phyloP scores from a whole-genome alignment of 306 rosid species.

The Cicer judaicum region DNA sequence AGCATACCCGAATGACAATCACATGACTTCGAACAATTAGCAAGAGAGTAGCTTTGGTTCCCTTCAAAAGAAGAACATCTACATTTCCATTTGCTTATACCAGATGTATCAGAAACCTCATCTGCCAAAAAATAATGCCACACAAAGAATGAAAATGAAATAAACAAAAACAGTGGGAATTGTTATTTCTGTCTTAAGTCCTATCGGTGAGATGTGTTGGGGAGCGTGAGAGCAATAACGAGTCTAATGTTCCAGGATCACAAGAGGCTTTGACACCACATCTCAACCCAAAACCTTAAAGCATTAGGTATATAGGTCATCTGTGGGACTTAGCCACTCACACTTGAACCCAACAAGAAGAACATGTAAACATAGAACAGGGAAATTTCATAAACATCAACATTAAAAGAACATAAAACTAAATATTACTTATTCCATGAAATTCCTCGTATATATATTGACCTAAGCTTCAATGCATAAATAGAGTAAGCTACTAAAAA shows the following conservation, averaged over 20 bases:
- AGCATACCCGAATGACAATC: slow-evolving; percentile 74
- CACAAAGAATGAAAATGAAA: not conserved
- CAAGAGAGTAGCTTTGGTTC: slow-evolving; percentile 56
- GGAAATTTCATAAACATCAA: slow-evolving; percentile 20
- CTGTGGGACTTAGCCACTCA: too few relatives aligned
- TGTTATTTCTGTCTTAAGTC: not conserved
- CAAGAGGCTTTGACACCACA: too few relatives aligned
- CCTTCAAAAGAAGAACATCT: slow-evolving; percentile 67
- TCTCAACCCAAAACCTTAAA: too few relatives aligned
- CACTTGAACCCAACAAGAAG: too few relatives aligned
- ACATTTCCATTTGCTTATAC: slow-evolving; percentile 75
- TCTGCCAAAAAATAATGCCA: slow-evolving; percentile 54
- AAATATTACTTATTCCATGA: not conserved
- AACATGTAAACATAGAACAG: slow-evolving; percentile 4
- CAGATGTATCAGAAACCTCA: slow-evolving; percentile 56
- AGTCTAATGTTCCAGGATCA: too few relatives aligned
- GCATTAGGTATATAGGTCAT: too few relatives aligned
- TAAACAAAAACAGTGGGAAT: not conserved
- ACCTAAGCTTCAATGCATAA: not conserved
- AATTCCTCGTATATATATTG: not conserved
- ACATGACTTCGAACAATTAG: slow-evolving; percentile 86
- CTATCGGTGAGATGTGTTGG: not conserved
- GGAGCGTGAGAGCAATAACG: too few relatives aligned
- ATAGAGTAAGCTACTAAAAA: slow-evolving; percentile 1
- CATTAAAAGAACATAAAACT: slow-evolving; percentile 22